Percentiles rank a stretch among this genome's conserved stretches.
These are phyloP conservation scores for Syzygium jambos DNA, from an alignment of 345 rosid genomes.

Conservation along the genomic window DNA sequence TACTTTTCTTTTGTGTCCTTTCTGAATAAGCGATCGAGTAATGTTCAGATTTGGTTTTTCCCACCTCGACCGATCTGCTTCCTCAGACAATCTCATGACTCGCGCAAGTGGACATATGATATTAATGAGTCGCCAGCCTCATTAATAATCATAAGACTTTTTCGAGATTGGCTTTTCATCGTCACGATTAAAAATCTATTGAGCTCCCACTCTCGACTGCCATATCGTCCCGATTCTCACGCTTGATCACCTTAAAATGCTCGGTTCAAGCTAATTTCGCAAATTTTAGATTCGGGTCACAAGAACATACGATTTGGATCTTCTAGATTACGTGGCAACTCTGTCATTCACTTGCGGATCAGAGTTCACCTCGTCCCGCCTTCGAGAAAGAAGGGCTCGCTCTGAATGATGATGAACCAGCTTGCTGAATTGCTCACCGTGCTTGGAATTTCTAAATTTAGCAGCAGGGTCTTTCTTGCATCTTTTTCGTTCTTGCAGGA, in stretches of 20 bases:
- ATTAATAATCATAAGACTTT: not conserved
- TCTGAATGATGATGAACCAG: too few species aligned
- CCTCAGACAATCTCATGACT: too few species aligned
- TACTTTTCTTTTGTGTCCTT: not conserved
- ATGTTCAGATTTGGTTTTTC: not conserved
- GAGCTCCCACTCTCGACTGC: not conserved
- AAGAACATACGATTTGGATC: too few species aligned
- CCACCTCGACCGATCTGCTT: not conserved
- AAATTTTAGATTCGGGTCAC: too few species aligned
- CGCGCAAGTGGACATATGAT: fast-evolving
- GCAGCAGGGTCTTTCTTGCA: too few species aligned
- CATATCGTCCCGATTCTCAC: not conserved
- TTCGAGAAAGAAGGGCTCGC: too few species aligned
- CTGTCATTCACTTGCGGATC: too few species aligned
- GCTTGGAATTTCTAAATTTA: too few species aligned
- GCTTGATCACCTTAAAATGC: not conserved
- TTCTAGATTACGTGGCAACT: too few species aligned
- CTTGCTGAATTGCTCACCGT: too few species aligned
- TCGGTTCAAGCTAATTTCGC: not conserved
- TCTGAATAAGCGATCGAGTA: fast-evolving
- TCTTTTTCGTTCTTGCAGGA: too few species aligned
- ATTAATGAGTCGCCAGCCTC: not conserved
- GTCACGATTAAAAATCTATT: fast-evolving
- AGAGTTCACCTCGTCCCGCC: too few species aligned
- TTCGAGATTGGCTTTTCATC: not conserved